Evolutionary conservation across 2,329 filamentous ascomycete genomes (phyloP).

Genomic region (Cladosporium oxysporum): DNA sequence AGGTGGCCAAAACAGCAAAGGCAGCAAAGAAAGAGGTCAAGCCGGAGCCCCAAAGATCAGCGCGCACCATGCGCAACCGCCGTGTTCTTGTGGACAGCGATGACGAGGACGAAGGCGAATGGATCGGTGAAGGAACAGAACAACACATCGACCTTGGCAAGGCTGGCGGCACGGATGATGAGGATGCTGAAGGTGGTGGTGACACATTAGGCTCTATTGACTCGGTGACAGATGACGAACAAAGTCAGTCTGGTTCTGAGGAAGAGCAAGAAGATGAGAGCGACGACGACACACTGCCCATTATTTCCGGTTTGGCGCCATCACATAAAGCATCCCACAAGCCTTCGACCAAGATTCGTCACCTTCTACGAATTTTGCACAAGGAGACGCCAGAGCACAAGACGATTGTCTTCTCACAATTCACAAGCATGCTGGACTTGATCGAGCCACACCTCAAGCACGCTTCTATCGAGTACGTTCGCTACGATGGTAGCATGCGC

Average conservation of each 20-base stretch:
- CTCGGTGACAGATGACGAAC: constrained; percentile 57
- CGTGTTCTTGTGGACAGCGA: constrained; percentile 67
- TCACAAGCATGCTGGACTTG: constrained; percentile 96
- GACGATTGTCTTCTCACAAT: constrained; percentile 97
- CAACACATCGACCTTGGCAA: constrained; percentile 56
- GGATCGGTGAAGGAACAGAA: constrained; percentile 73
- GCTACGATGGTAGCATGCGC: constrained; percentile 93
- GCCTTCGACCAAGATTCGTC: constrained; percentile 87
- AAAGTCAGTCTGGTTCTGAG: constrained; percentile 50
- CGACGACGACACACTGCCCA: constrained; percentile 31
- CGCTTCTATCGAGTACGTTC: constrained; percentile 74
- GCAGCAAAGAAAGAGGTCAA: constrained; percentile 31
- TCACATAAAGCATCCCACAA: constrained; percentile 49
- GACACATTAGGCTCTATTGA: constrained; percentile 75
- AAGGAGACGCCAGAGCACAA: constrained; percentile 82
- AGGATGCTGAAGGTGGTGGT: constrained; percentile 83
- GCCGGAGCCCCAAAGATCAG: constrained; percentile 33
- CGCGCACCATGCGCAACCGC: constrained; percentile 50
- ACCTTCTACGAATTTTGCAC: constrained; percentile 77
- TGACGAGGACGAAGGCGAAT: constrained; percentile 64
- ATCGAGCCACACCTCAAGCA: constrained; percentile 85
- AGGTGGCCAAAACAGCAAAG: constrained; percentile 24
- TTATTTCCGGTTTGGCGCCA: constrained; percentile 32
- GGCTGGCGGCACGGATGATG: constrained; percentile 82
- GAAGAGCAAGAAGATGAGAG: constrained; percentile 45